Evolutionary conservation across 2,329 filamentous ascomycete species (phyloP).

Genomic region (Monosporascus sp.): DNA sequence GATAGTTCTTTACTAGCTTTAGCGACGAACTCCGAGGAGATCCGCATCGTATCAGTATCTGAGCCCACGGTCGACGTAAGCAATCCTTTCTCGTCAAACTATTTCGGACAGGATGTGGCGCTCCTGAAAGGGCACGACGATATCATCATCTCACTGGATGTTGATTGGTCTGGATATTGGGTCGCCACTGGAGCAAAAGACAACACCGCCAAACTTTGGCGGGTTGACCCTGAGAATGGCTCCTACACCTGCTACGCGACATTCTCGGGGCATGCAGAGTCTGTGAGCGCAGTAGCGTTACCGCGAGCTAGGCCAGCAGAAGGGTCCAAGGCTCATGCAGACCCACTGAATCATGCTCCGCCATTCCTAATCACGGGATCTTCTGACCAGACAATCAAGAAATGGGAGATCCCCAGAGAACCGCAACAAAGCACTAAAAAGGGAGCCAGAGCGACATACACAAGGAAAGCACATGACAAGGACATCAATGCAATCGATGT

Average conservation of each 20-base stretch:
- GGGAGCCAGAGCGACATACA: slow-evolving; percentile 66
- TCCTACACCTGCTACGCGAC: slow-evolving; percentile 75
- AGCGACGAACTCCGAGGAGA: slow-evolving; percentile 91
- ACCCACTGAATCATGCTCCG: slow-evolving; percentile 75
- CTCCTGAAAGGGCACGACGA: slow-evolving; percentile 87
- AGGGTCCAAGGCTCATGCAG: slow-evolving; percentile 63
- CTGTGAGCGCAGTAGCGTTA: slow-evolving; percentile 81
- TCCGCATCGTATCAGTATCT: slow-evolving; percentile 74
- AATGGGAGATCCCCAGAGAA: slow-evolving; percentile 72
- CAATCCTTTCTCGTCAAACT: slow-evolving; percentile 36
- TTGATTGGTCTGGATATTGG: slow-evolving; percentile 97
- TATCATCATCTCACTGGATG: slow-evolving; percentile 89
- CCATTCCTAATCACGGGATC: slow-evolving; percentile 85
- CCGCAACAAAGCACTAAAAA: slow-evolving; percentile 42
- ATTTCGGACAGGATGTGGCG: slow-evolving; percentile 86
- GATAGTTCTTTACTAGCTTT: slow-evolving; percentile 79
- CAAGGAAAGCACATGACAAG: slow-evolving; percentile 94
- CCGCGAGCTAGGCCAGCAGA: slow-evolving; percentile 64
- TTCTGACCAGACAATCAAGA: slow-evolving; percentile 91
- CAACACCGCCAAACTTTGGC: slow-evolving; percentile 88
- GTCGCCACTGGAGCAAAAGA: slow-evolving; percentile 94
- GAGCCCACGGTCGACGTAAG: slow-evolving; percentile 29
- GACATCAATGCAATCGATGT: slow-evolving; percentile 95
- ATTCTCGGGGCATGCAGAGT: slow-evolving; percentile 91
- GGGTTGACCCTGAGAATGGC: slow-evolving; percentile 68